Evolutionary conservation across 2,329 filamentous ascomycete species (phyloP).

Genomic region (Akanthomyces lecanii): DNA sequence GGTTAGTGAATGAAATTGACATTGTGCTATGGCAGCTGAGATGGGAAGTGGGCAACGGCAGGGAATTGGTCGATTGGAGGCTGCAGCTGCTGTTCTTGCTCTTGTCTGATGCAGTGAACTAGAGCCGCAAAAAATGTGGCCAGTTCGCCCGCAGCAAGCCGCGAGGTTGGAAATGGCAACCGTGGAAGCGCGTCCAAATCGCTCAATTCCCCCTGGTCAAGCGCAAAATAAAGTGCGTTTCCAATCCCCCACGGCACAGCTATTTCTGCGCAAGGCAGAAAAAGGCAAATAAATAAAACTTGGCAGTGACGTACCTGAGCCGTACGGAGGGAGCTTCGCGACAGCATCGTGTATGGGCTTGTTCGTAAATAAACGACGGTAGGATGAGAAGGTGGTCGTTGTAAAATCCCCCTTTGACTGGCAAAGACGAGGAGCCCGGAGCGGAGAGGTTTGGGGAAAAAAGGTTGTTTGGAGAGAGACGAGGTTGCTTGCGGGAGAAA

Average conservation of each 20-base stretch:
- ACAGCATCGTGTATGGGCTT: slow-evolving; percentile 46
- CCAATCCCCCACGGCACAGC: background rate
- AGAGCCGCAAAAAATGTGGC: background rate
- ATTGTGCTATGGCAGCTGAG: background rate
- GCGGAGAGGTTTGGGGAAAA: slow-evolving; percentile 13
- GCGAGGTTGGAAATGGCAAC: background rate
- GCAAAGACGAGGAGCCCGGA: slow-evolving; percentile 14
- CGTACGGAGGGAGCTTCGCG: slow-evolving; percentile 52
- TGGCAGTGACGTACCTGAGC: slow-evolving; percentile 48
- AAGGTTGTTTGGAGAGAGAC: slow-evolving; percentile 10
- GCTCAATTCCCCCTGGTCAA: background rate
- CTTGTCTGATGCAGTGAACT: background rate
- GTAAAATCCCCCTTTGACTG: slow-evolving; percentile 6
- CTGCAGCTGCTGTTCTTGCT: background rate
- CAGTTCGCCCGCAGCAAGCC: background rate
- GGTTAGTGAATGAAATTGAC: slow-evolving; percentile 6
- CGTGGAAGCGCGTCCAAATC: background rate
- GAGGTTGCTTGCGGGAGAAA: slow-evolving; percentile 18
- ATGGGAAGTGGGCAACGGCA: too few relatives aligned
- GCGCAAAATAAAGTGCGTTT: background rate
- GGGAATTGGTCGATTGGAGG: background rate
- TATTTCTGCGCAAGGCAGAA: background rate
- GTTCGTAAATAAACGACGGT: slow-evolving; percentile 18
- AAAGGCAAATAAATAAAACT: background rate
- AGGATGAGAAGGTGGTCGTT: slow-evolving; percentile 6